Base-by-base conservation (phyloP, 2,329 filamentous ascomycete genomes). In the Diplodia corticola region DNA sequence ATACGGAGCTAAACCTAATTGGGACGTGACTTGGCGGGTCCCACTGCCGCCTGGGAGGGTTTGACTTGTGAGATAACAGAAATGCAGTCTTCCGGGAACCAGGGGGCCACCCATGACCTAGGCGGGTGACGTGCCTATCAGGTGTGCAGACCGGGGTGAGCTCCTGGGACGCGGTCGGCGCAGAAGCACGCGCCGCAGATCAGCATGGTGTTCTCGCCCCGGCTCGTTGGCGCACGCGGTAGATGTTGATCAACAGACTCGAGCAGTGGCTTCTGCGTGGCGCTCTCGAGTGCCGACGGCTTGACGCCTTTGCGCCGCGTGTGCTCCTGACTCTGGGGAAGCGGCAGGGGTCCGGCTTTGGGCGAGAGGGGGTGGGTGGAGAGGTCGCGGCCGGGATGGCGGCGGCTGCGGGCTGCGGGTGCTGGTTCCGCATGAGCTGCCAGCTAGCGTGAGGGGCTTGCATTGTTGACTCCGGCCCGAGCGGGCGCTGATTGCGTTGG, bases 51-150 rank as follows among this genome's bases (percentile, higher is more conserved):
- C n/a, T n/a, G n/a, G n/a, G n/a, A n/a, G n/a, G n/a, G n/a, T n/a
- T n/a, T n/a, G n/a, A n/a, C n/a, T n/a, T n/a, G n/a, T n/a, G n/a
- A n/a, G n/a, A n/a, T n/a, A n/a, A n/a, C n/a, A n/a, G n/a, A n/a
- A 49, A 33, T 49, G 57, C 40, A 28, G 40, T 22, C 44, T 35
- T 49, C 55, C 48, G 55, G 55, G 55, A 48, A 60, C 48, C 55
- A 60, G 48, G 55, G 55, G 37, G 28, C 22, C 40, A 63, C 60
- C 61, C 61, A 64, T 65, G 63, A 65, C 63, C 51, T 57, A 51
- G 50, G 35, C 63, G 50, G 53, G 33, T 65, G 63, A 65, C 63
- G 28, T 44, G 49, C 57, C 57, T 61, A 61, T 61, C 57, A 30
- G 57, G 44, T 26, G 17, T 15, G 12, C 57, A 61, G 57, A n/a